These are phyloP conservation scores for Bruguiera hainesii DNA, from an alignment of 441 rosid genomes.

Conservation along the genomic window DNA sequence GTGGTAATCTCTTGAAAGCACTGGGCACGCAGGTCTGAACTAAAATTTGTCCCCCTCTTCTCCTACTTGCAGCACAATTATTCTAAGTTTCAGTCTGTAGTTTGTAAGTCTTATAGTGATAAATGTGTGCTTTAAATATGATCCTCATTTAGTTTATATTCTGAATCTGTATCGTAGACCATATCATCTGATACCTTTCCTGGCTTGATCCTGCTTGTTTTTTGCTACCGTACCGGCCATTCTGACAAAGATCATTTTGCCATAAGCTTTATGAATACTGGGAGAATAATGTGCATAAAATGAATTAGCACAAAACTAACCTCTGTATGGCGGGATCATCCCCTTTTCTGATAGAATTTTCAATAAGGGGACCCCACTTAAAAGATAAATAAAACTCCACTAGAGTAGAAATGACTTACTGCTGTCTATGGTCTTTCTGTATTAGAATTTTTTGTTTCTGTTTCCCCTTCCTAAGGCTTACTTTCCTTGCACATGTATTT, in stretches of 20 bases:
- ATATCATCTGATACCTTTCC: background rate
- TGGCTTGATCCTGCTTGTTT: background rate
- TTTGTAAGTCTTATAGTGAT: background rate
- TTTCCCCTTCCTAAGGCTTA: background rate
- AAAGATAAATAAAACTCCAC: no score
- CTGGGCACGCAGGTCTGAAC: background rate
- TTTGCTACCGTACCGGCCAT: background rate
- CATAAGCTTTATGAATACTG: background rate
- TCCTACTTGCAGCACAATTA: background rate
- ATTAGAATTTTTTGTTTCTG: no score
- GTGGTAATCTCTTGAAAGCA: slow-evolving; percentile 42
- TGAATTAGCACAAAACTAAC: no score
- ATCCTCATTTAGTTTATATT: background rate
- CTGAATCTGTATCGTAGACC: background rate
- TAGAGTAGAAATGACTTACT: background rate
- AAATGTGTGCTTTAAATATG: background rate
- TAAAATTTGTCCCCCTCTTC: background rate
- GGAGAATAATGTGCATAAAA: background rate
- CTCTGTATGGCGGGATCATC: background rate
- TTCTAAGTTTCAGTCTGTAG: background rate
- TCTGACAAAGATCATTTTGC: background rate
- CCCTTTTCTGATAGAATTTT: background rate
- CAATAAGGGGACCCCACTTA: background rate
- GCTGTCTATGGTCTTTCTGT: background rate
- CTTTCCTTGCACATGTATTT: background rate